Evolutionary conservation across 2,329 filamentous ascomycete genomes (phyloP).

Genomic region (Myrmaecium sp.): DNA sequence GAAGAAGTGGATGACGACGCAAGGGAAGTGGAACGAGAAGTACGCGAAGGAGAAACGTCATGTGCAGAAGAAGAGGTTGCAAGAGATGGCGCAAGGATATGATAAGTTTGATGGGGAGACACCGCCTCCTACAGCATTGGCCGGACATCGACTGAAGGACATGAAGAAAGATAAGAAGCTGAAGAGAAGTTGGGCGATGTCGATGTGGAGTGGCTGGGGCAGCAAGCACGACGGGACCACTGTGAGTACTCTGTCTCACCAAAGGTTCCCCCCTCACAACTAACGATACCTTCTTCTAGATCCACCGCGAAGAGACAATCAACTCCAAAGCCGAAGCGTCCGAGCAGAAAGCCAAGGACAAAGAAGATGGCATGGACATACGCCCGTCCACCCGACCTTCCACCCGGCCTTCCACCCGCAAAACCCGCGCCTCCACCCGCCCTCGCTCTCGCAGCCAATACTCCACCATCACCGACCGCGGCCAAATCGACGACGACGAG

Average conservation of each 20-base stretch:
- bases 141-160: conserved; percentile 43
- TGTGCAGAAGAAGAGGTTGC: conserved; percentile 55
- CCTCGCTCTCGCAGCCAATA: conserved; percentile 14
- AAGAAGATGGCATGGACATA: too few relatives aligned
- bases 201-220: conserved; percentile 75
- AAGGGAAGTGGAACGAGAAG: conserved; percentile 53
- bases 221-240: conserved; percentile 74
- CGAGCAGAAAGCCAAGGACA: too few relatives aligned
- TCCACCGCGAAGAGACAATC: conserved; percentile 17
- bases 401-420: too few relatives aligned
- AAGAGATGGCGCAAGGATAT: conserved; percentile 57
- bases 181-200: conserved; percentile 54
- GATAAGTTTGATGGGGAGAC: conserved; percentile 53
- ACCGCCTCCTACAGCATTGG: conserved; percentile 72
- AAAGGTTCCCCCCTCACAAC: too few relatives aligned
- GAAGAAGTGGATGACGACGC: conserved; percentile 65
- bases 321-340: too few relatives aligned
- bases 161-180: conserved; percentile 37
- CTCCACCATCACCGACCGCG: conserved; percentile 16
- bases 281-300: too few relatives aligned
- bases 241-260: conserved; percentile 22
- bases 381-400: too few relatives aligned
- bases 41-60: conserved; percentile 53
- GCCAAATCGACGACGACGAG: conserved; percentile 11
- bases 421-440: conserved; percentile 5